These are phyloP conservation scores for Elsinoe perseae DNA, from an alignment of 2,329 filamentous ascomycete genomes.

Conservation along the genomic window DNA sequence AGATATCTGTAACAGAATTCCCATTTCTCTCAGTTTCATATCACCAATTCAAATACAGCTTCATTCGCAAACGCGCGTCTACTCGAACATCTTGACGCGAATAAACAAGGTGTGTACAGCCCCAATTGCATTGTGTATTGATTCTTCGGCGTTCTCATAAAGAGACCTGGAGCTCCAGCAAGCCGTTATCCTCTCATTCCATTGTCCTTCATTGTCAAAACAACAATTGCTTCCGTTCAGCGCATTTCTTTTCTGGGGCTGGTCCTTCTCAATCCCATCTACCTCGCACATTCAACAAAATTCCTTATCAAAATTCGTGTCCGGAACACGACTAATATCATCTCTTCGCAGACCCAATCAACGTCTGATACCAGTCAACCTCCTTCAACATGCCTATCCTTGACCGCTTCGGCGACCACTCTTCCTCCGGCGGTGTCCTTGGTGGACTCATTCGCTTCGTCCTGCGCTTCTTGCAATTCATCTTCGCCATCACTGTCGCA, in stretches of 20 bases:
- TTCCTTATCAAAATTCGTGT: too few relatives aligned
- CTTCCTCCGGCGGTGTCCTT: constrained; percentile 28
- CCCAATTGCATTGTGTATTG: not conserved
- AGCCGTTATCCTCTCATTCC: constrained; percentile 12
- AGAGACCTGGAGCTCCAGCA: not conserved
- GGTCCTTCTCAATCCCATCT: not conserved
- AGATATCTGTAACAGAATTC: constrained; percentile 3
- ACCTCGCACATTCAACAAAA: not conserved
- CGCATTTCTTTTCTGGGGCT: not conserved
- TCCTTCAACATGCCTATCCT: constrained; percentile 23
- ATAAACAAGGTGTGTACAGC: constrained; percentile 6
- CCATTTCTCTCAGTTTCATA: not conserved
- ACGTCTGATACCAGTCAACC: not conserved
- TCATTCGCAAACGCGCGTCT: constrained; percentile 9
- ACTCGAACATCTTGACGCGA: not conserved
- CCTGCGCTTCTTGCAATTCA: constrained; percentile 69
- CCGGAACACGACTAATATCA: not conserved
- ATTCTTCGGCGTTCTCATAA: not conserved
- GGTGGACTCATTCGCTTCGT: constrained; percentile 48
- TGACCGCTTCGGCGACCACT: constrained; percentile 23
- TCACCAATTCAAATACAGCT: not conserved
- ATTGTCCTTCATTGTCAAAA: constrained; percentile 13
- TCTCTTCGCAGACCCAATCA: not conserved
- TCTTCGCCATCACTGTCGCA: constrained; percentile 66
- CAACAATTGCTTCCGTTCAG: not conserved